Evolutionary conservation across 1,284 basidiomycete species (phyloP).

Genomic region (Irpex lacteus): DNA sequence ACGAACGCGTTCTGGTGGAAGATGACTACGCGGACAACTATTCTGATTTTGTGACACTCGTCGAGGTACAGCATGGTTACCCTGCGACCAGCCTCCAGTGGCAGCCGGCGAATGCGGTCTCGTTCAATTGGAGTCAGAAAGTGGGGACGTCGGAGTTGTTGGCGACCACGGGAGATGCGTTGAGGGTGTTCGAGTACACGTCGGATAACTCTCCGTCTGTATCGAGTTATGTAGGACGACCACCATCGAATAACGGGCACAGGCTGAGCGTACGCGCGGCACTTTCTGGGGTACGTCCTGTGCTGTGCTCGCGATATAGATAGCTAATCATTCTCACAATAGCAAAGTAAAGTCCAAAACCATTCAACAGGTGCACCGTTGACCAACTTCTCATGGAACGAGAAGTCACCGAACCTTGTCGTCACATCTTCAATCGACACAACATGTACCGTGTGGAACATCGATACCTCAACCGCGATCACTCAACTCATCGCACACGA

Average conservation of each 20-base stretch:
- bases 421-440: constrained; percentile 97
- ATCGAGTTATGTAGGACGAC: constrained; percentile 72
- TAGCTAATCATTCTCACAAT: constrained; percentile 10
- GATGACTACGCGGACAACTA: constrained; percentile 73
- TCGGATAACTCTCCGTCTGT: constrained; percentile 54
- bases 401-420: constrained; percentile 81
- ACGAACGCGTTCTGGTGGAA: constrained; percentile 79
- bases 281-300: constrained; percentile 74
- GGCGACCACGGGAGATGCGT: constrained; percentile 87
- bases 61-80: constrained; percentile 79
- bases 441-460: constrained; percentile 96
- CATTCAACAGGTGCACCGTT: constrained; percentile 84
- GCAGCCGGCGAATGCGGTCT: constrained; percentile 69
- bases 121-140: constrained; percentile 64
- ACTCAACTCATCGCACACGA: constrained; percentile 99
- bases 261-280: constrained; percentile 63
- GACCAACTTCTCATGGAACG: constrained; percentile 96
- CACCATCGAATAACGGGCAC: constrained; percentile 39
- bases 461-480: constrained; percentile 92
- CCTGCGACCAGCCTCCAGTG: constrained; percentile 82
- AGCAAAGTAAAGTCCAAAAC: constrained; percentile 87
- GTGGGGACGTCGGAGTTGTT: constrained; percentile 69
- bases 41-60: constrained; percentile 78
- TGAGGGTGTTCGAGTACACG: constrained; percentile 86
- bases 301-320: neutral